Percentiles rank a stretch among this genome's conserved stretches.
phyloP scores from a whole-genome alignment of 768 basidiomycete genomes.

The Strobilomyces confusus region DNA sequence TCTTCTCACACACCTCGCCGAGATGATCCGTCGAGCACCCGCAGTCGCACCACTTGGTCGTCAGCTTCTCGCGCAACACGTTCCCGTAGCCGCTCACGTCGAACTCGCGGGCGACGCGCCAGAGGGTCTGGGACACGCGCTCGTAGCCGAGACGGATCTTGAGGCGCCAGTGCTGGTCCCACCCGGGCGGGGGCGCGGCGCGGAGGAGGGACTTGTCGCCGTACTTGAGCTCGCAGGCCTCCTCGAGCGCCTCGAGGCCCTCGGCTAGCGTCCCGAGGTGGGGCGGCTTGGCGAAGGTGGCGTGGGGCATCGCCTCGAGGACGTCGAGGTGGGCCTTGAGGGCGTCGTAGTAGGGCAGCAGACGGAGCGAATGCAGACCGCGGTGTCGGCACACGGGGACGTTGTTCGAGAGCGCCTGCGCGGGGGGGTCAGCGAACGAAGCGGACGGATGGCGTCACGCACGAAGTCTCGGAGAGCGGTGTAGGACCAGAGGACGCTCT shows the following conservation, averaged over 20 bases:
- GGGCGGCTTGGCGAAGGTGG: constrained; percentile 61
- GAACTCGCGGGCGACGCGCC: constrained; percentile 68
- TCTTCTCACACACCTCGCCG: constrained; percentile 71
- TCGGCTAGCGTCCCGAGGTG: constrained; percentile 57
- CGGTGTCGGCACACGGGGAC: constrained; percentile 59
- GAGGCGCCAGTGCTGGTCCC: constrained; percentile 54
- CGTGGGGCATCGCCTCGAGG: constrained; percentile 53
- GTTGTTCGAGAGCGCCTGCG: constrained; percentile 66
- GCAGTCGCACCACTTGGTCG: constrained; percentile 76
- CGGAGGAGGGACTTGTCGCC: constrained; percentile 33
- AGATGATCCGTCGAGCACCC: constrained; percentile 78
- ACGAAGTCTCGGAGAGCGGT: constrained; percentile 75
- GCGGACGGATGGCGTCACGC: constrained; percentile 25
- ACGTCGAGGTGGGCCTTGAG: constrained; percentile 59
- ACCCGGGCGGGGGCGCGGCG: constrained; percentile 37
- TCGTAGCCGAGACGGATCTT: constrained; percentile 66
- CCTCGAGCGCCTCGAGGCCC: constrained; percentile 60
- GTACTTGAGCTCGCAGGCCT: constrained; percentile 59
- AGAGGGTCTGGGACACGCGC: constrained; percentile 57
- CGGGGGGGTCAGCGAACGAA: constrained; percentile 1
- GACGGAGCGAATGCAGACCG: constrained; percentile 62
- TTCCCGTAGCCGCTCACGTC: constrained; percentile 69
- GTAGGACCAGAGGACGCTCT: constrained; percentile 77
- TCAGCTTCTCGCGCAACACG: constrained; percentile 67
- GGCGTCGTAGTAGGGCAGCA: constrained; percentile 57